Conservation (phyloP, 306 rosid genomes). For the Clitoria ternatea region DNA sequence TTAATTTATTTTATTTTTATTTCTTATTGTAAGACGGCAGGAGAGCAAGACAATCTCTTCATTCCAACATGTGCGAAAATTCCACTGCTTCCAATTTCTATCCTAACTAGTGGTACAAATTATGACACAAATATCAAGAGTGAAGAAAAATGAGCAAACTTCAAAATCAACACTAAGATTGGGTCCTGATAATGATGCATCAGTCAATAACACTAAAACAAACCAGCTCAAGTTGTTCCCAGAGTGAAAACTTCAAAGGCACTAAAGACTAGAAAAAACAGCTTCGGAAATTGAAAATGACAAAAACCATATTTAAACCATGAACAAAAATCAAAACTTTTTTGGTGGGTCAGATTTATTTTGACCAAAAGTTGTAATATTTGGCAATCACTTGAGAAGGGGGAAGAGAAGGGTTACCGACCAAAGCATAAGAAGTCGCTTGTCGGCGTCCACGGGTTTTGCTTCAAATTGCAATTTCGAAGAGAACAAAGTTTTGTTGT, state of each 20-base stretch:
- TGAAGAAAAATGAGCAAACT: constrained; percentile 1
- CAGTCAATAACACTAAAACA: background rate
- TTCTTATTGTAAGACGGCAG: background rate
- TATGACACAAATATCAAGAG: background rate
- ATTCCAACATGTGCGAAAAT: background rate
- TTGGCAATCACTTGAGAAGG: background rate
- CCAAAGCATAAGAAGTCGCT: background rate
- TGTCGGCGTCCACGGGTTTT: constrained; percentile 1
- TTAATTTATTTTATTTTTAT: background rate
- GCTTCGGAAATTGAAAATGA: background rate
- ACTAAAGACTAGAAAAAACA: background rate
- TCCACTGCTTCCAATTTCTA: background rate
- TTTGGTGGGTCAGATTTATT: background rate
- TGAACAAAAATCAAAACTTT: background rate
- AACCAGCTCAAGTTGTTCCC: background rate
- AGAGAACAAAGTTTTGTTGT: background rate
- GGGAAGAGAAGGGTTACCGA: constrained; percentile 8
- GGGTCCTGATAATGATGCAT: background rate
- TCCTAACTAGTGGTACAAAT: background rate
- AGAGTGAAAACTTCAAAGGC: background rate
- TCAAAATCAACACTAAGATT: background rate
- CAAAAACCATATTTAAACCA: background rate
- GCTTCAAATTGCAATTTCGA: background rate
- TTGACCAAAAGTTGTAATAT: background rate
- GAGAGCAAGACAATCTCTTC: background rate